Evolutionary conservation across 1,139 yeast genomes (phyloP).

Genomic region (Kluyveromyces marxianus): DNA sequence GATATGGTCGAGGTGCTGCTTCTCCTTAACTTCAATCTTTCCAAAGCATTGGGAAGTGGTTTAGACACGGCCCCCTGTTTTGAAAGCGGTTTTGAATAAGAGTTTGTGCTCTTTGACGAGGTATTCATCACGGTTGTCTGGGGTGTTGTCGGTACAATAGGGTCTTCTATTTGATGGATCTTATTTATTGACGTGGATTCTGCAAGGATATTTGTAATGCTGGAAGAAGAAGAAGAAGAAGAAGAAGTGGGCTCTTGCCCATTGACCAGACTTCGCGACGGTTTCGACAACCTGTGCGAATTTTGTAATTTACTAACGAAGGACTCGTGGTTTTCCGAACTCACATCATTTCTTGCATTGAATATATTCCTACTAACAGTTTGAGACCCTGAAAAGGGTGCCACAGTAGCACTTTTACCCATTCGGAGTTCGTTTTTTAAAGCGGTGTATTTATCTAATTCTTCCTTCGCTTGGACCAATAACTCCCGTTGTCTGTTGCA

Average conservation of each 20-base stretch:
- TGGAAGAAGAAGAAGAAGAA: background rate
- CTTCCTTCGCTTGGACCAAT: constrained; percentile 19
- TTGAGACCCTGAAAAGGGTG: background rate
- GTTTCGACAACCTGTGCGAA: constrained; percentile 10
- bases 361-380: background rate
- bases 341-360: background rate
- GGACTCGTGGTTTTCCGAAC: constrained; percentile 11
- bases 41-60: background rate
- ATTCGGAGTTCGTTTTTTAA: constrained; percentile 12
- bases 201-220: constrained; percentile 6
- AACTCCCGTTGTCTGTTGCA: constrained; percentile 22
- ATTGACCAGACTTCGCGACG: background rate
- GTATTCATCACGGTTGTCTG: background rate
- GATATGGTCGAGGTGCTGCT: constrained; percentile 5
- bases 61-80: background rate
- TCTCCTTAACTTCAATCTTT: constrained; percentile 2
- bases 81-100: background rate
- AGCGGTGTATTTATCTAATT: constrained; percentile 17
- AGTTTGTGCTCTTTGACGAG: background rate
- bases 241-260: background rate
- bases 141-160: background rate
- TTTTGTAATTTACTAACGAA: constrained; percentile 16
- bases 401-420: constrained; percentile 9
- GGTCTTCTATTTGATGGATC: background rate
- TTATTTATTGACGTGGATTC: constrained; percentile 9